phyloP scores from a whole-genome alignment of 2,329 filamentous ascomycete species.

The Botrytis squamosa region DNA sequence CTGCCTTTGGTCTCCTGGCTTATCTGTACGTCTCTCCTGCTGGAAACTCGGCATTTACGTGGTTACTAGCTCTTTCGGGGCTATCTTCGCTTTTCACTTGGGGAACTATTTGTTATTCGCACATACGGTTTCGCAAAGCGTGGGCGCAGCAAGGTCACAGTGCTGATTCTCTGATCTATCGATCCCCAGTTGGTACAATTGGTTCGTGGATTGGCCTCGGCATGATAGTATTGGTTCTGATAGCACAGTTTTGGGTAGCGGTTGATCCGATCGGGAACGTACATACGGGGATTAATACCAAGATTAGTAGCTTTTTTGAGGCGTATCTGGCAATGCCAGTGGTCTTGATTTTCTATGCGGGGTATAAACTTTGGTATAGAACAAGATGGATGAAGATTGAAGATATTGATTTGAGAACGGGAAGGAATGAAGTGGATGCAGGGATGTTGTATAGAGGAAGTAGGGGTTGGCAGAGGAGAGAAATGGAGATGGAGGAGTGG shows the following conservation, averaged over 20 bases:
- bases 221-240: conserved; percentile 48
- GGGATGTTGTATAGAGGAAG: conserved; percentile 66
- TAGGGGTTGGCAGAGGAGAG: conserved; percentile 45
- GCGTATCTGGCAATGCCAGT: conserved; percentile 69
- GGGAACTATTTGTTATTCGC: conserved; percentile 78
- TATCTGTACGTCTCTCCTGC: conserved; percentile 67
- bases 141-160: conserved; percentile 65
- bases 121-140: conserved; percentile 84
- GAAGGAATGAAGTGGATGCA: conserved; percentile 61
- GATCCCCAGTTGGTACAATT: conserved; percentile 55
- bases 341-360: conserved; percentile 64
- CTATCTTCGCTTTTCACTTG: conserved; percentile 76
- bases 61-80: conserved; percentile 75
- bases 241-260: conserved; percentile 71
- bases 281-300: conserved; percentile 43
- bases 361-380: conserved; percentile 74
- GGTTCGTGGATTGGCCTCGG: conserved; percentile 62
- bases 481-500: background rate
- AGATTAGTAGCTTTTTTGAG: conserved; percentile 69
- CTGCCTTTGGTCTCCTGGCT: conserved; percentile 67
- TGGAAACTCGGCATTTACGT: conserved; percentile 65
- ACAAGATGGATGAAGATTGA: conserved; percentile 65
- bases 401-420: conserved; percentile 85
- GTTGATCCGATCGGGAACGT: conserved; percentile 64
- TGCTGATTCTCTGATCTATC: conserved; percentile 63